A percentile compares a stretch with the other conserved stretches of the same genome.
These are phyloP conservation scores for Saccharomycopsis phalli DNA, from an alignment of 1,139 yeast species.

Conservation along the genomic window DNA sequence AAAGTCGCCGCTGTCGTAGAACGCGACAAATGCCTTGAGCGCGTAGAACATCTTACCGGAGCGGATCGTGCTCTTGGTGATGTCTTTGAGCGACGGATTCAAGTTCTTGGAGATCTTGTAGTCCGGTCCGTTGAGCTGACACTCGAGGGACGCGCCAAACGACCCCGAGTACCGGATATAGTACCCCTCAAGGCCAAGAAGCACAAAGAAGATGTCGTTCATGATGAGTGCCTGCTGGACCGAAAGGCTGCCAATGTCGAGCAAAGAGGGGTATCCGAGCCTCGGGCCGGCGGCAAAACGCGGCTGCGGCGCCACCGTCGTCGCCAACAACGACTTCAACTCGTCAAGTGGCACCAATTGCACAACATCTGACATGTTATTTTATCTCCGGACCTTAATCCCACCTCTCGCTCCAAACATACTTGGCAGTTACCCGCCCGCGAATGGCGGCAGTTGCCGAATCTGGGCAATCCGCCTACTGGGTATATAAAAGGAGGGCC, in stretches of 20 bases:
- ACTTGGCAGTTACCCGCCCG: neutral
- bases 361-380: constrained; percentile 6
- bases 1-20: constrained; percentile 43
- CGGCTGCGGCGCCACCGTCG: constrained; percentile 10
- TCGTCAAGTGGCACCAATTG: constrained; percentile 6
- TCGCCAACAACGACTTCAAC: constrained; percentile 7
- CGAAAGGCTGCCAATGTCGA: constrained; percentile 35
- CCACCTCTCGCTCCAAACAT: neutral
- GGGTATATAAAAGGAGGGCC: too few relatives aligned
- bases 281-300: constrained; percentile 2
- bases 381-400: neutral
- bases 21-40: constrained; percentile 45
- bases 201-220: constrained; percentile 58
- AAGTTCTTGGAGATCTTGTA: constrained; percentile 63
- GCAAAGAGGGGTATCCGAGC: constrained; percentile 27
- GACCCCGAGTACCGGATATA: constrained; percentile 62
- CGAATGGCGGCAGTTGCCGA: constrained; percentile 1
- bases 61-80: constrained; percentile 53
- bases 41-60: constrained; percentile 57
- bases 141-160: constrained; percentile 31
- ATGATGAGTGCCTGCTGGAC: constrained; percentile 67
- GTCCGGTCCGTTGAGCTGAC: constrained; percentile 57
- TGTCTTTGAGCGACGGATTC: constrained; percentile 66
- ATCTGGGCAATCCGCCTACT: neutral
- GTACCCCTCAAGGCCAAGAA: constrained; percentile 73